These are phyloP conservation scores for Lasiosphaeria ovina DNA, from an alignment of 495 filamentous ascomycete species.

Conservation along the genomic window DNA sequence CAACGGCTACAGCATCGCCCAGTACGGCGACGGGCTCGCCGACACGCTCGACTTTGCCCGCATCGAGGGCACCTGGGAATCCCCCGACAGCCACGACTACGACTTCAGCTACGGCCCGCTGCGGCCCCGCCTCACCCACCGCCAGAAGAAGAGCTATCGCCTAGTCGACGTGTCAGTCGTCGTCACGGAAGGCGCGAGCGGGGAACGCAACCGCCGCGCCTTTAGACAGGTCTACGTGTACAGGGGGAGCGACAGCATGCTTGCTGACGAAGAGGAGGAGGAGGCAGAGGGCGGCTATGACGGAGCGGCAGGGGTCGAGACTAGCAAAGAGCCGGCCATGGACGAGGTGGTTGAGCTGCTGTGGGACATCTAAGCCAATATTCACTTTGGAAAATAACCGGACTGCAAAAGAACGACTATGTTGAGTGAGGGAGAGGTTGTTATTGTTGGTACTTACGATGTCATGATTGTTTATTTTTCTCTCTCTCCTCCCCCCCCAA, in stretches of 20 bases:
- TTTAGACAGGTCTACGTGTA: conserved; percentile 33
- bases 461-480: no score
- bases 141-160: conserved; percentile 39
- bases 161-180: conserved; percentile 19
- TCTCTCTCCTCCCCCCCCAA: no score
- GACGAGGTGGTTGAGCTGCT: conserved; percentile 37
- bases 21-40: conserved; percentile 50
- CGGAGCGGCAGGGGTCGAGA: background rate
- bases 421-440: background rate
- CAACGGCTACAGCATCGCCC: conserved; percentile 62
- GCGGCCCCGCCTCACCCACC: conserved; percentile 27
- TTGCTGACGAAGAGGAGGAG: no score
- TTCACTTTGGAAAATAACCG: background rate
- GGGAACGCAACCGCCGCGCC: background rate
- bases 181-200: background rate
- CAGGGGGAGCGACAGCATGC: background rate
- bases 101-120: conserved; percentile 55
- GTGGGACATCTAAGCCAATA: conserved; percentile 25
- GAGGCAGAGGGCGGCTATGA: background rate
- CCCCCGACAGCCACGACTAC: conserved; percentile 40
- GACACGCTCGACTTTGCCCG: conserved; percentile 51
- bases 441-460: background rate
- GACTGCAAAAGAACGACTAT: background rate
- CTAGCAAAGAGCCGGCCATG: conserved; percentile 3
- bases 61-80: conserved; percentile 61